Percentiles rank a stretch among this genome's conserved stretches.
These are phyloP conservation scores for Lindgomyces ingoldianus DNA, from an alignment of 495 filamentous ascomycete genomes.

Conservation along the genomic window DNA sequence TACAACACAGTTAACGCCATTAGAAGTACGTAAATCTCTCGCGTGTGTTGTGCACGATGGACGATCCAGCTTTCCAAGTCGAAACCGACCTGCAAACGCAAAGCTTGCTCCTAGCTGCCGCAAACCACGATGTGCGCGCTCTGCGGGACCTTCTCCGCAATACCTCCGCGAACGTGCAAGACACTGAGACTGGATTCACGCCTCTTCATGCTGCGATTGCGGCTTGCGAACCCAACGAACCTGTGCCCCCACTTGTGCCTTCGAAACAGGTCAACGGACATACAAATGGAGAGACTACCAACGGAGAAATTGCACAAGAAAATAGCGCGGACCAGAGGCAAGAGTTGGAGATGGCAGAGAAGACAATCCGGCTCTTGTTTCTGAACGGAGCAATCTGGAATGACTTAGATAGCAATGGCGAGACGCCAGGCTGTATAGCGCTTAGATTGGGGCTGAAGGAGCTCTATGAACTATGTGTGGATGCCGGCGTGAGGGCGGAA, in stretches of 20 bases:
- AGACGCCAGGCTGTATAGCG: slow-evolving; percentile 92
- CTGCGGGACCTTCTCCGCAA: slow-evolving; percentile 74
- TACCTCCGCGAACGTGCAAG: slow-evolving; percentile 71
- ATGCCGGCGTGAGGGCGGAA: slow-evolving; percentile 90
- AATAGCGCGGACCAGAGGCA: slow-evolving; percentile 37
- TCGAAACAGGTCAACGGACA: slow-evolving; percentile 14
- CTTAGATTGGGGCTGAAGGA: slow-evolving; percentile 66
- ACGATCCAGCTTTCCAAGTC: slow-evolving; percentile 28
- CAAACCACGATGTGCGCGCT: slow-evolving; percentile 73
- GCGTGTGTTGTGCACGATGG: too few relatives aligned
- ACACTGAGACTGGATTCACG: slow-evolving; percentile 80
- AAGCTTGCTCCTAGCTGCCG: slow-evolving; percentile 72
- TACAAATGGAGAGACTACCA: slow-evolving; percentile 28
- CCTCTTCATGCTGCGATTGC: slow-evolving; percentile 90
- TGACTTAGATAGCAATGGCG: slow-evolving; percentile 77
- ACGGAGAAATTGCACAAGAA: slow-evolving; percentile 11
- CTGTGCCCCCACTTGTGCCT: neutral
- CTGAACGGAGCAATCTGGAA: slow-evolving; percentile 96
- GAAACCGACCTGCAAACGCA: slow-evolving; percentile 39
- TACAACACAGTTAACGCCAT: too few relatives aligned
- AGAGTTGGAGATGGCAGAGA: slow-evolving; percentile 56
- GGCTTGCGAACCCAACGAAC: slow-evolving; percentile 62
- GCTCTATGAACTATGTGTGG: slow-evolving; percentile 82
- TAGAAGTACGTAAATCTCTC: too few relatives aligned
- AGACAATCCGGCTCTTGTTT: slow-evolving; percentile 74